These are phyloP conservation scores for Micractinium sp. DNA, from an alignment of 139 green algal species.

Conservation along the genomic window DNA sequence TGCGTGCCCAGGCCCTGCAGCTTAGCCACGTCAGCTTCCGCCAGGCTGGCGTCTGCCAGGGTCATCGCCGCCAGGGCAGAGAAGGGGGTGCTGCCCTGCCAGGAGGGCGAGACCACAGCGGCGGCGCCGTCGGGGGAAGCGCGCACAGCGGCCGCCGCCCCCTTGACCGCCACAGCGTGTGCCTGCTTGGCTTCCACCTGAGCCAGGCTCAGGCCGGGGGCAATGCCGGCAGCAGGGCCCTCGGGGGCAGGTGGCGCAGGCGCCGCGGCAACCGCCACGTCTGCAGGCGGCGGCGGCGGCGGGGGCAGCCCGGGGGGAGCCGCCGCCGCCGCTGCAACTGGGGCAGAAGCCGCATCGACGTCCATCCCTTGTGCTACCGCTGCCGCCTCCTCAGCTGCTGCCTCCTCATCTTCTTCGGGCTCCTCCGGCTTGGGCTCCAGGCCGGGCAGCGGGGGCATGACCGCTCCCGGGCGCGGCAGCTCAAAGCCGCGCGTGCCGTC, in stretches of 20 bases:
- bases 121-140: neutral
- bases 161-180: neutral
- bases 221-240: neutral
- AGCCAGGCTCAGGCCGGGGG: neutral
- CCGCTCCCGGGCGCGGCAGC: neutral
- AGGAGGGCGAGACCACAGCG: neutral
- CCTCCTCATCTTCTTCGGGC: neutral
- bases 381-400: neutral
- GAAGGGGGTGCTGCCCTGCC: constrained; percentile 11
- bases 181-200: neutral
- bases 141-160: neutral
- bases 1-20: neutral
- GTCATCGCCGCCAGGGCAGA: constrained; percentile 6
- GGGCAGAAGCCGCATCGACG: neutral
- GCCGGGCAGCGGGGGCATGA: constrained; percentile 17
- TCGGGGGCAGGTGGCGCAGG: neutral
- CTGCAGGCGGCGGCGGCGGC: neutral
- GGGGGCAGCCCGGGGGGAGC: neutral
- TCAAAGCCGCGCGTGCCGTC: constrained; percentile 24
- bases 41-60: neutral
- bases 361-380: neutral
- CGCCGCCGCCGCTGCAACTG: neutral
- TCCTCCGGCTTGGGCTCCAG: constrained; percentile 12
- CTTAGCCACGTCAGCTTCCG: neutral
- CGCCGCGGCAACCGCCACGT: neutral